These are phyloP conservation scores for Pythium utonaiense DNA, from an alignment of 352 stramenopile genomes.

Conservation along the genomic window DNA sequence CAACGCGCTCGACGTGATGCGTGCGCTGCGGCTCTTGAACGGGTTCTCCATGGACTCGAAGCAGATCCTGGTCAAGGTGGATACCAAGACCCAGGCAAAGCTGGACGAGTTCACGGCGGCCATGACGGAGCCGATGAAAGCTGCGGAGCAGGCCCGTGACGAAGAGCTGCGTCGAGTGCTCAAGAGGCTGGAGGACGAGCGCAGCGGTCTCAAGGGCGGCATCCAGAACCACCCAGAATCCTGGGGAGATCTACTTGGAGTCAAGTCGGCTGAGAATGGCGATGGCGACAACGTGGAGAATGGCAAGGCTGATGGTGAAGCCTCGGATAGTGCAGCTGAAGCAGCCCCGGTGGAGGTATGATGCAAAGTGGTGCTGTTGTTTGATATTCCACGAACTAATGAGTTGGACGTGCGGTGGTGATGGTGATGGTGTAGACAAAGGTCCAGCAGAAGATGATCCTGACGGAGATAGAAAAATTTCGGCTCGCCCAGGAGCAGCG, in stretches of 20 bases:
- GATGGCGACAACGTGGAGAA: background rate
- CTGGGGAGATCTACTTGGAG: constrained; percentile 29
- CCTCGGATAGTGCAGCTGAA: constrained; percentile 1
- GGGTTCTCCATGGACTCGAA: constrained; percentile 40
- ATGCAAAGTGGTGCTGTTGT: no score
- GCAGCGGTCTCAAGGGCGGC: constrained; percentile 29
- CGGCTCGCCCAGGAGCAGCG: constrained; percentile 39
- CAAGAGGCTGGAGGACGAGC: constrained; percentile 29
- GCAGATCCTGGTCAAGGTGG: constrained; percentile 41
- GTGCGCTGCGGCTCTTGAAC: constrained; percentile 43
- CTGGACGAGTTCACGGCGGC: constrained; percentile 28
- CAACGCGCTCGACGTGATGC: constrained; percentile 30
- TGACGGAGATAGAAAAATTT: constrained; percentile 46
- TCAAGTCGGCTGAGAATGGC: background rate
- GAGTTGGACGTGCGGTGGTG: no score
- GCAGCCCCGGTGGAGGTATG: constrained; percentile 15
- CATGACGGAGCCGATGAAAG: constrained; percentile 24
- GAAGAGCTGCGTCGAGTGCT: constrained; percentile 25
- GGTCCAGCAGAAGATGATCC: constrained; percentile 37
- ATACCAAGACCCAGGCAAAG: constrained; percentile 33
- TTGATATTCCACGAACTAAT: no score
- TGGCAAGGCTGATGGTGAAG: background rate
- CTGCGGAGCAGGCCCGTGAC: constrained; percentile 26
- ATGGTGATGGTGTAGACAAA: constrained; percentile 16
- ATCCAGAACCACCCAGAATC: constrained; percentile 35